Base-by-base conservation (phyloP, 176 grass and related monocot species). In the Cenchrus fungigraminus region DNA sequence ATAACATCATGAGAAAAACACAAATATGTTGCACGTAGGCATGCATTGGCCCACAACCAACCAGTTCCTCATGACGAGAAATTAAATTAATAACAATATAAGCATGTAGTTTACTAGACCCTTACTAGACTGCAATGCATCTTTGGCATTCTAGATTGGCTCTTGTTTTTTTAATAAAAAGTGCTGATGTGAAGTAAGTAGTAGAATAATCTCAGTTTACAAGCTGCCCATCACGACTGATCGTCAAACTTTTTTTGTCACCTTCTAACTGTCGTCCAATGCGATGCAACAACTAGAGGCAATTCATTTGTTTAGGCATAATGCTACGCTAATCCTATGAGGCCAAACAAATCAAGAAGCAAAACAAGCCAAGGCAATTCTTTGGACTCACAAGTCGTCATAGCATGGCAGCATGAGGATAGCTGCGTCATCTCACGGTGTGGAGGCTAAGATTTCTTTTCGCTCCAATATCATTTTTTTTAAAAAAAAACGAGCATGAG, bases 251-350 rank as follows among this genome's bases (percentile, higher is more conserved):
- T 1, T 32, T 51, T 51, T 42, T 86, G 74, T 79, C 75, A 71
- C 49, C 2, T 79, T 28, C 28, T 37, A 71, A 42, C 28, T 40
- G 55, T 70, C 75, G 34, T 28, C 4, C 28, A 47, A 66, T 16
- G 78, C 37, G 85, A 86, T 87, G 59, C 46, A 74, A 47, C 85
- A 87, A 47, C 77, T 14, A 57, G 6, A 81, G 8, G 10, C n/a
- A 74, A 14, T 73, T 86, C 20, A 65, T 43, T 86, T 73, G 64
- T 54, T 15, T 19, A 13, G 9, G 62, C 34, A 32, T 32, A 64
- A 53, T 64, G 37, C 20, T 46, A 77, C 52, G 50, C 67, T 57
- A 77, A 55, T 75, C 59, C 71, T 84, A 65, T 79, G 68, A 52
- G 40, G 14, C 56, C 28, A 73, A 43, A 9, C 6, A 31, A 66